phyloP scores from a whole-genome alignment of 2,329 filamentous ascomycete genomes.

The Raffaelea arxii region DNA sequence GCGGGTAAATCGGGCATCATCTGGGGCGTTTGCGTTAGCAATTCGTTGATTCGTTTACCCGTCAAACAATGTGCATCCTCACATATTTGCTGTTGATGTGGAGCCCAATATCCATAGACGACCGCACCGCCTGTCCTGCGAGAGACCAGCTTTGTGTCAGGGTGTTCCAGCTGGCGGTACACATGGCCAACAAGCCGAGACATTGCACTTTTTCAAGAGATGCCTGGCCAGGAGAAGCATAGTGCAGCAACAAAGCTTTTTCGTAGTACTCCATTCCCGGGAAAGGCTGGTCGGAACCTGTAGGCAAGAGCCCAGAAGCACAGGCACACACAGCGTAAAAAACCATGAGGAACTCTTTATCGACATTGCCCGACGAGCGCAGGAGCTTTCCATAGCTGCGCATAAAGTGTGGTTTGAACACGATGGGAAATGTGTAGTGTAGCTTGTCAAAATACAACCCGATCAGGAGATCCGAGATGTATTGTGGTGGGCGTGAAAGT shows the following conservation, averaged over 20 bases:
- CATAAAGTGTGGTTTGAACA: conserved; percentile 19
- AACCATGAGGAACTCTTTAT: conserved; percentile 17
- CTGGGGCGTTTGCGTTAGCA: background rate
- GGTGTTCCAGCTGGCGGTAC: conserved; percentile 21
- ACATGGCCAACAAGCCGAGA: conserved; percentile 19
- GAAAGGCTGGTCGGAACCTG: conserved; percentile 7
- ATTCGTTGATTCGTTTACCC: no score
- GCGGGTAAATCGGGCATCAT: background rate
- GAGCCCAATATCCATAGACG: conserved; percentile 18
- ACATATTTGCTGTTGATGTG: conserved; percentile 15
- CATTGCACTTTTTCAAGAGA: conserved; percentile 19
- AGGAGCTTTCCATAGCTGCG: conserved; percentile 13
- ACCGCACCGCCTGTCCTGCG: conserved; percentile 18
- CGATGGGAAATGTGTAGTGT: conserved; percentile 19
- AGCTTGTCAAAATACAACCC: conserved; percentile 19
- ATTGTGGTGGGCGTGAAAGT: conserved; percentile 17
- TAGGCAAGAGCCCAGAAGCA: conserved; percentile 17
- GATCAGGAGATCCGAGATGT: conserved; percentile 18
- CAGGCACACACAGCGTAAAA: conserved; percentile 22
- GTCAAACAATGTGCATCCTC: background rate
- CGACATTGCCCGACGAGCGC: conserved; percentile 2
- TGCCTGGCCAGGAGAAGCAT: conserved; percentile 17
- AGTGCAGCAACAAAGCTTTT: conserved; percentile 16
- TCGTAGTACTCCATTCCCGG: conserved; percentile 16
- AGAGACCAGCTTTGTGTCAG: conserved; percentile 19